A percentile compares a stretch with the other conserved stretches of the same genome.
phyloP scores from a whole-genome alignment of 257 asterid species.

The Mentha longifolia region DNA sequence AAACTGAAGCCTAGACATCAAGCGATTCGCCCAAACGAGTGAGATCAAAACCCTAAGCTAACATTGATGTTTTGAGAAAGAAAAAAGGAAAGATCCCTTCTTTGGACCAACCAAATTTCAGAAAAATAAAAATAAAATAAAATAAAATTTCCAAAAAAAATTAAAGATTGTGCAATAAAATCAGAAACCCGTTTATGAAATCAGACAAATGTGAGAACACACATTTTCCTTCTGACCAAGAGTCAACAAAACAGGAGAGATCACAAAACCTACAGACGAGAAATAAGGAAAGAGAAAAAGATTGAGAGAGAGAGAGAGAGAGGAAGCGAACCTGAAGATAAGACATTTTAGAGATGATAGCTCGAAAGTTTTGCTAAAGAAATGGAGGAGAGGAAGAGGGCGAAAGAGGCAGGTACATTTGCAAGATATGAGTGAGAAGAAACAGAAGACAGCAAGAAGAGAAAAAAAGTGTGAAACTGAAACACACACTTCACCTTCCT shows the following conservation, averaged over 20 bases:
- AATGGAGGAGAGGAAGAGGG: conserved; percentile 27
- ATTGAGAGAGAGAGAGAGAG: not conserved
- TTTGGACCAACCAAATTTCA: conserved; percentile 27
- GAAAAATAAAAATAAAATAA: conserved; percentile 26
- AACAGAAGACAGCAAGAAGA: not conserved
- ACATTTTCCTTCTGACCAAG: conserved; percentile 35
- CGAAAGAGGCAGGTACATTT: conserved; percentile 29
- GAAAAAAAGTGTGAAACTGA: conserved; percentile 43
- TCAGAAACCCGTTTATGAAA: conserved; percentile 29
- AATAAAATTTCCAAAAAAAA: conserved; percentile 5
- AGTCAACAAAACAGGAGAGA: conserved; percentile 32
- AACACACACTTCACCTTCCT: conserved; percentile 61
- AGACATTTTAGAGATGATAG: conserved; percentile 31
- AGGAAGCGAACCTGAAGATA: conserved; percentile 41
- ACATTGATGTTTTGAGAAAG: not conserved
- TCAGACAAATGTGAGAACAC: conserved; percentile 30
- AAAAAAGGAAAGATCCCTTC: conserved; percentile 20
- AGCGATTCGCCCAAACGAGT: conserved; percentile 26
- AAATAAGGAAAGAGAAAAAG: not conserved
- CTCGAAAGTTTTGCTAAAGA: conserved; percentile 25
- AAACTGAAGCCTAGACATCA: conserved; percentile 18
- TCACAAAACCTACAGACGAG: conserved; percentile 31
- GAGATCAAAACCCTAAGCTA: conserved; percentile 31
- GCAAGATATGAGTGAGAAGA: conserved; percentile 35
- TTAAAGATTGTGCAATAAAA: conserved; percentile 17